phyloP scores from a whole-genome alignment of 768 basidiomycete species.

The Leccinellum albellum region DNA sequence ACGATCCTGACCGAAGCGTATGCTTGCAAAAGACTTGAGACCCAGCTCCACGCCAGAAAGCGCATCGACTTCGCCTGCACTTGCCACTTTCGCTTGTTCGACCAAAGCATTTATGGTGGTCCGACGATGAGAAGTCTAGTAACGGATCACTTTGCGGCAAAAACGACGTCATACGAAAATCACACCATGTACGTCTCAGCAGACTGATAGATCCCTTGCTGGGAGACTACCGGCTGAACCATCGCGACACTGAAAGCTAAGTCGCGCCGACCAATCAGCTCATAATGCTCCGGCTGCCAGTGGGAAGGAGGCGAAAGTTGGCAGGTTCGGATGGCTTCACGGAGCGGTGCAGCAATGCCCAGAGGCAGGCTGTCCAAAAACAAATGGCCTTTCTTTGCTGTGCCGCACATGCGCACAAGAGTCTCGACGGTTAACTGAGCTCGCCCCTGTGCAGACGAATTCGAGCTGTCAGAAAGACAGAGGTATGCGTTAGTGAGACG shows the following conservation, averaged over 20 bases:
- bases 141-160: conserved; percentile 9
- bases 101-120: conserved; percentile 51
- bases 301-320: conserved; percentile 72
- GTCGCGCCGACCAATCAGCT: conserved; percentile 31
- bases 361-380: conserved; percentile 59
- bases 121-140: conserved; percentile 49
- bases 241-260: conserved; percentile 30
- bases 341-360: conserved; percentile 71
- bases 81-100: conserved; percentile 46
- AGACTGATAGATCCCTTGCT: conserved; percentile 29
- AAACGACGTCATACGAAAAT: not conserved
- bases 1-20: conserved; percentile 87
- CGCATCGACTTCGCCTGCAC: conserved; percentile 51
- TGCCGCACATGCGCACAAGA: conserved; percentile 43
- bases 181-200: conserved; percentile 33
- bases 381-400: conserved; percentile 40
- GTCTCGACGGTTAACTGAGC: conserved; percentile 61
- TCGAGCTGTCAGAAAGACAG: conserved; percentile 52
- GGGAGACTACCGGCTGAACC: conserved; percentile 29
- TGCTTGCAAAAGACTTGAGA: conserved; percentile 69
- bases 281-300: conserved; percentile 53
- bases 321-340: conserved; percentile 82
- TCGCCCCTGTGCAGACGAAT: conserved; percentile 53
- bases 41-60: conserved; percentile 72
- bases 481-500: conserved; percentile 56